A percentile compares a stretch with the other conserved stretches of the same genome.
Evolutionary conservation across 306 rosid genomes (phyloP).

Genomic region (Macrotyloma uniflorum): DNA sequence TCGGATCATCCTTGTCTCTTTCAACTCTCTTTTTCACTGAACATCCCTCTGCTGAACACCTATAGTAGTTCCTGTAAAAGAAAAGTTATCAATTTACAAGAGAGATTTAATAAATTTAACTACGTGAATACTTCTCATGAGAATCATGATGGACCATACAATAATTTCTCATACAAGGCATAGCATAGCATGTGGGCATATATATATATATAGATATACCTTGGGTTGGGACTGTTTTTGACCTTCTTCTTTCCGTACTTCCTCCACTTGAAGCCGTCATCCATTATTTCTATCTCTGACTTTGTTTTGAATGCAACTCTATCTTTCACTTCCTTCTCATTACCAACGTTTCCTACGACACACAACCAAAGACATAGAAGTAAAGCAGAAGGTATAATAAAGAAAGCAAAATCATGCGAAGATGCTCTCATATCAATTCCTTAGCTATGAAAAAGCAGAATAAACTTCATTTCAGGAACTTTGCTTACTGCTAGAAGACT

Average conservation of each 20-base stretch:
- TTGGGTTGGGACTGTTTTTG: constrained; percentile 90
- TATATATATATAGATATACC: too few relatives aligned
- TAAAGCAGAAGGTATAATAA: not conserved
- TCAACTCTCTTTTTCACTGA: constrained; percentile 89
- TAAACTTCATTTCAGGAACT: not conserved
- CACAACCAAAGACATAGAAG: not conserved
- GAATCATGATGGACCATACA: not conserved
- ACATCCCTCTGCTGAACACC: constrained; percentile 80
- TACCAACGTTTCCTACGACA: constrained; percentile 42
- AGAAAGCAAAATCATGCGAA: not conserved
- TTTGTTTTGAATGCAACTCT: constrained; percentile 73
- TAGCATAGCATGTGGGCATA: not conserved
- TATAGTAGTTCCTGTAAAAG: constrained; percentile 77
- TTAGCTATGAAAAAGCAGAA: not conserved
- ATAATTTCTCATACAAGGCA: not conserved
- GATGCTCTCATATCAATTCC: not conserved
- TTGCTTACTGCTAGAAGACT: constrained; percentile 56
- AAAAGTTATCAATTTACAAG: too few relatives aligned
- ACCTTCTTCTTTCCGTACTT: constrained; percentile 96
- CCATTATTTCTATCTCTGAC: constrained; percentile 77
- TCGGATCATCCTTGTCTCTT: constrained; percentile 71
- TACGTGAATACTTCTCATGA: too few relatives aligned
- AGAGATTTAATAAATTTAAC: not conserved
- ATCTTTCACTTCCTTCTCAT: constrained; percentile 43
- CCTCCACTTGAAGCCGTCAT: constrained; percentile 93